A percentile compares a stretch with the other conserved stretches of the same genome.
These are phyloP conservation scores for Arthrobotrys musiformis DNA, from an alignment of 2,329 filamentous ascomycete species.

Conservation along the genomic window DNA sequence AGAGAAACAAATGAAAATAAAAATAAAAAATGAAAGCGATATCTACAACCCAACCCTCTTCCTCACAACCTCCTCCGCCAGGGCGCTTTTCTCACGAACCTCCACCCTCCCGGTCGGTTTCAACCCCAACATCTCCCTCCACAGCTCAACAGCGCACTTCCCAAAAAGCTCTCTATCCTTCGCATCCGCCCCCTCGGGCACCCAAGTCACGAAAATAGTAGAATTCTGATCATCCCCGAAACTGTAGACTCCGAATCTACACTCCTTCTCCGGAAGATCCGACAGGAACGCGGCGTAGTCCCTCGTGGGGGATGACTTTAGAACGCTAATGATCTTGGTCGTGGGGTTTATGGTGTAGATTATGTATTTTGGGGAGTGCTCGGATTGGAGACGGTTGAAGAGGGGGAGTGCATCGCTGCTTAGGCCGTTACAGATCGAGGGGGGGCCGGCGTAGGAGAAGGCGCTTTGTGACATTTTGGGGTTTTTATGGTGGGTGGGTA, in stretches of 20 bases:
- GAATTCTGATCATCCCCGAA: constrained; percentile 5
- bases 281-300: constrained; percentile 10
- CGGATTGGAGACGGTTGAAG: constrained; percentile 16
- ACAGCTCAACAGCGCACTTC: not conserved
- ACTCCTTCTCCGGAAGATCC: constrained; percentile 21
- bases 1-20: not conserved
- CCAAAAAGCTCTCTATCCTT: constrained; percentile 8
- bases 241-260: constrained; percentile 23
- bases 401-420: constrained; percentile 13
- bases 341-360: constrained; percentile 15
- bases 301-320: not conserved
- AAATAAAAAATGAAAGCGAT: not conserved
- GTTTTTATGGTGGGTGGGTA: not conserved
- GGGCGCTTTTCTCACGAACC: not conserved
- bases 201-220: constrained; percentile 25
- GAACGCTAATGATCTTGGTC: constrained; percentile 5
- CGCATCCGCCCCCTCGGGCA: not conserved
- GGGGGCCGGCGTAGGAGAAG: not conserved
- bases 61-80: not conserved
- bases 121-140: constrained; percentile 11
- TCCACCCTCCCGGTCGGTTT: not conserved
- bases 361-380: constrained; percentile 20
- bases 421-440: not conserved
- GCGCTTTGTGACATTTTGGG: not conserved
- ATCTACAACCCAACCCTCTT: not conserved